These are phyloP conservation scores for Aspergillus felis DNA, from an alignment of 2,329 filamentous ascomycete genomes.

Conservation along the genomic window DNA sequence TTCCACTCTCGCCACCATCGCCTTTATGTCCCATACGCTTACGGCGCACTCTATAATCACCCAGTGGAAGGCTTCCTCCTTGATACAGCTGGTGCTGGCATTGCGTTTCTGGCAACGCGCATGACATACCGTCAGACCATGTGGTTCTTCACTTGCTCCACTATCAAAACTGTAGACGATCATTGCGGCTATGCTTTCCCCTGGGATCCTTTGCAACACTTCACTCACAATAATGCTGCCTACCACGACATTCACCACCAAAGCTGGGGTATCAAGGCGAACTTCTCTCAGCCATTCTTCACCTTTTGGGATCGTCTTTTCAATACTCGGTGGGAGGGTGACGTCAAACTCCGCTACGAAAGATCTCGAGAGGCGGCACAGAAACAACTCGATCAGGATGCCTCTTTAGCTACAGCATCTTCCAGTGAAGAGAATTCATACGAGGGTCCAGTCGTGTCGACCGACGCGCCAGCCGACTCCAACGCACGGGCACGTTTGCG, in stretches of 20 bases:
- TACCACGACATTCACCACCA: slow-evolving; percentile 99
- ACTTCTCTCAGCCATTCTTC: slow-evolving; percentile 58
- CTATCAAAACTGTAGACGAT: slow-evolving; percentile 95
- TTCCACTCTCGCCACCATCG: slow-evolving; percentile 96
- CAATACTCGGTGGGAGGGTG: slow-evolving; percentile 77
- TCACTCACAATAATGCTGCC: slow-evolving; percentile 90
- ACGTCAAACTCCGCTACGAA: slow-evolving; percentile 57
- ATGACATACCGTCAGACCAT: slow-evolving; percentile 86
- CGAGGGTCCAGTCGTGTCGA: slow-evolving; percentile 23
- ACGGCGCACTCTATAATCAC: slow-evolving; percentile 95
- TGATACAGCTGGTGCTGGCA: slow-evolving; percentile 80
- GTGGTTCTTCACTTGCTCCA: slow-evolving; percentile 82
- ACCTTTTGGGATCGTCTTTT: slow-evolving; percentile 88
- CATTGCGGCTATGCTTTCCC: slow-evolving; percentile 96
- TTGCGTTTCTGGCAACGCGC: slow-evolving; percentile 75
- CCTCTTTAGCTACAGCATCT: slow-evolving; percentile 1
- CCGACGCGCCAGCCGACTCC: slow-evolving; percentile 20
- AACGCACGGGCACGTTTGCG: slow-evolving; percentile 30
- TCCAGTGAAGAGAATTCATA: slow-evolving; percentile 27
- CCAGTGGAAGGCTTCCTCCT: slow-evolving; percentile 90
- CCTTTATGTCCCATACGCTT: slow-evolving; percentile 95
- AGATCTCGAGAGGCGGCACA: slow-evolving; percentile 53
- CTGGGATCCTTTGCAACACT: slow-evolving; percentile 86
- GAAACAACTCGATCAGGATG: slow-evolving; percentile 52
- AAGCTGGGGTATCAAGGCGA: slow-evolving; percentile 90